A percentile compares a stretch with the other conserved stretches of the same genome.
Evolutionary conservation across 2,329 filamentous ascomycete genomes (phyloP).

Genomic region (Cadophora sp.): DNA sequence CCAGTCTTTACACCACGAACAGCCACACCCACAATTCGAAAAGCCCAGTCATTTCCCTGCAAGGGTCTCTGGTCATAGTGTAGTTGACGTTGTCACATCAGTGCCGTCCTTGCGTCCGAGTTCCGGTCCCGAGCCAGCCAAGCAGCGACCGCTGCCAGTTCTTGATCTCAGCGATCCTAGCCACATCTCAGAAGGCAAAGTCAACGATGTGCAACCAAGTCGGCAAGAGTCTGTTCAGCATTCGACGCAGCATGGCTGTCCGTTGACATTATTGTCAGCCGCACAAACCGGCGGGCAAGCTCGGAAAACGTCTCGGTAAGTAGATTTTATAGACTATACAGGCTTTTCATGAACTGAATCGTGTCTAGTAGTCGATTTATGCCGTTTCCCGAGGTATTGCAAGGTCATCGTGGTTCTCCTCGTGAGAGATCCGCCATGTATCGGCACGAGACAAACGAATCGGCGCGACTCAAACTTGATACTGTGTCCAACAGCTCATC

Average conservation of each 20-base stretch:
- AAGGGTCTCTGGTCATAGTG: background rate
- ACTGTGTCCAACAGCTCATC: background rate
- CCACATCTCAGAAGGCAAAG: background rate
- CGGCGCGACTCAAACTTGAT: background rate
- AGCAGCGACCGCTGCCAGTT: background rate
- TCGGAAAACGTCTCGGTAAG: conserved; percentile 4
- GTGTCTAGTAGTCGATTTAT: background rate
- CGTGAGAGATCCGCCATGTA: background rate
- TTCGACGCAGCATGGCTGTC: background rate
- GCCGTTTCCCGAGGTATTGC: conserved; percentile 1
- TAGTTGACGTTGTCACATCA: background rate
- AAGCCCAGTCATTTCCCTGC: background rate
- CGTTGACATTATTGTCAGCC: background rate
- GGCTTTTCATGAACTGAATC: background rate
- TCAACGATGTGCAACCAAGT: too few species aligned
- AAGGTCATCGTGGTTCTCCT: background rate
- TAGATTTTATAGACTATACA: background rate
- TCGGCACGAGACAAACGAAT: background rate
- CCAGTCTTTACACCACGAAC: background rate
- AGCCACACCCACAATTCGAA: background rate
- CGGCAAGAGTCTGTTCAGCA: background rate
- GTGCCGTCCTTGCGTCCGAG: background rate
- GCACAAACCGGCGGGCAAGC: background rate
- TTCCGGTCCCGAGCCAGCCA: background rate
- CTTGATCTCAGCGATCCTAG: background rate